Percentiles rank a stretch among this genome's conserved stretches.
phyloP scores from a whole-genome alignment of 345 rosid genomes.

The Eutrema heterophyllum region DNA sequence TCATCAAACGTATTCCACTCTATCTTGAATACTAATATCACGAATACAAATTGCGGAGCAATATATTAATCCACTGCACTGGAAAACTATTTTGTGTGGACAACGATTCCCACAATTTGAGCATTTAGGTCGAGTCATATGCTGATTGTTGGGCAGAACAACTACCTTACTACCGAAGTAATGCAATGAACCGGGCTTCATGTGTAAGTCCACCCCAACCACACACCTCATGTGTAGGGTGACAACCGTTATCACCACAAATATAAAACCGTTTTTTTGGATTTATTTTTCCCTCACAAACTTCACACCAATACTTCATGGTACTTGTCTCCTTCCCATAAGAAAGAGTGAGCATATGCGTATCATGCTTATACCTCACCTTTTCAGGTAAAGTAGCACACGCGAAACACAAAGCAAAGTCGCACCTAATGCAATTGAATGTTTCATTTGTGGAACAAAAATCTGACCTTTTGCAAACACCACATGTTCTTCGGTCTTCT shows the following conservation, averaged over 20 bases:
- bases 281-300: neutral
- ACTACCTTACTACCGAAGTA: neutral
- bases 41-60: no score
- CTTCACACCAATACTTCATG: neutral
- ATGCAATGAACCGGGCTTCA: neutral
- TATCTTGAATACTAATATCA: no score
- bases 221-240: neutral
- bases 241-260: neutral
- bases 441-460: no score
- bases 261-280: neutral
- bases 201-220: neutral
- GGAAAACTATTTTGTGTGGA: neutral
- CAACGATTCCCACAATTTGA: neutral
- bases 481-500: neutral
- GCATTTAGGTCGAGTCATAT: neutral
- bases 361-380: neutral
- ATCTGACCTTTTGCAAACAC: neutral
- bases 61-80: neutral
- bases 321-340: neutral
- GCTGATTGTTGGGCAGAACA: neutral
- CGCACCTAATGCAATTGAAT: no score
- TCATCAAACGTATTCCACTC: no score
- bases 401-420: no score
- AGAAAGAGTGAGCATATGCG: neutral
- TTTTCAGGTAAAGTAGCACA: no score